phyloP scores from a whole-genome alignment of 768 basidiomycete genomes.

The Lactarius indigo region DNA sequence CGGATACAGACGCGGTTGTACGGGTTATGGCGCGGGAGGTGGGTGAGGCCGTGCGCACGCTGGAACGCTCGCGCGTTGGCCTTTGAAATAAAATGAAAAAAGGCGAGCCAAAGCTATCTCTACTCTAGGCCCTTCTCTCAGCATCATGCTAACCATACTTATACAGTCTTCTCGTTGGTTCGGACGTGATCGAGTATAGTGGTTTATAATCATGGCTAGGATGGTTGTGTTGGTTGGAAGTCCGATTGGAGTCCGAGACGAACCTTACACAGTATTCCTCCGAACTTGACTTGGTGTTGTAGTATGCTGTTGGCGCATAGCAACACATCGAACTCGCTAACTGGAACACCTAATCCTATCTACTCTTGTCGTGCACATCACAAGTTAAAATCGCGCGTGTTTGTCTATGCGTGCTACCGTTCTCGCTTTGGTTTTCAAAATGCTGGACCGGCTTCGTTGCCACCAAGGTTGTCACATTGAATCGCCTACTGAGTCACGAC shows the following conservation, averaged over 20 bases:
- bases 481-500: no score
- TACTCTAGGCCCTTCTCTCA: neutral
- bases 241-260: neutral
- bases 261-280: neutral
- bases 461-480: no score
- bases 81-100: slow-evolving; percentile 4
- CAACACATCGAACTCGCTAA: no score
- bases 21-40: slow-evolving; percentile 26
- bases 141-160: neutral
- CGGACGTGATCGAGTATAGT: neutral
- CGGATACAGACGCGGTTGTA: slow-evolving; percentile 22
- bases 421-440: no score
- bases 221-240: neutral
- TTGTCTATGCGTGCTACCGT: no score
- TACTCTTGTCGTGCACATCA: no score
- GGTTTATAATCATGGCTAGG: neutral
- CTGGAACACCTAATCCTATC: no score
- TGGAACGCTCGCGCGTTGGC: slow-evolving; percentile 17
- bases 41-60: slow-evolving; percentile 15
- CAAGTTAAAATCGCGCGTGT: no score
- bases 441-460: no score
- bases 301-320: no score
- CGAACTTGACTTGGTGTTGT: neutral
- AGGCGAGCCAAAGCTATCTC: neutral
- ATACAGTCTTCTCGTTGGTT: neutral